phyloP scores from a whole-genome alignment of 768 basidiomycete genomes.

The Cyclocybe aegerita region DNA sequence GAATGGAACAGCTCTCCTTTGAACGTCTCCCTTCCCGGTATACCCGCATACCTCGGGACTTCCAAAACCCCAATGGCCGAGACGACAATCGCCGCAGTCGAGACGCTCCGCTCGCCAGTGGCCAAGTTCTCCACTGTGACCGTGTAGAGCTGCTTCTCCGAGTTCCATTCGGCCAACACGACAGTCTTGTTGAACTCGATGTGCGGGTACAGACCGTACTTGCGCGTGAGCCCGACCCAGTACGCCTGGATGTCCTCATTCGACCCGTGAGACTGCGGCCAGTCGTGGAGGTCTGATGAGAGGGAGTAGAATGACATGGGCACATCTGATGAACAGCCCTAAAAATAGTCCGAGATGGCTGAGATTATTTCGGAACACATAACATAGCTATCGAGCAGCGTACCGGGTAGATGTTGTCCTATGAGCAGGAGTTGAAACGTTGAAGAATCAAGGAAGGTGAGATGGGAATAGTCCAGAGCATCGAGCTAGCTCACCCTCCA shows the following conservation, averaged over 20 bases:
- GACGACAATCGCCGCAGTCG: conserved; percentile 46
- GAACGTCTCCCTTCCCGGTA: conserved; percentile 38
- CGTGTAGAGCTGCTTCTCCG: conserved; percentile 31
- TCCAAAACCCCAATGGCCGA: conserved; percentile 51
- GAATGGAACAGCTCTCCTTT: conserved; percentile 54
- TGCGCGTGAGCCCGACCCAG: conserved; percentile 38
- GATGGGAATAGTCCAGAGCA: neutral
- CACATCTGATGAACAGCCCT: conserved; percentile 48
- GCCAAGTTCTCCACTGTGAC: conserved; percentile 31
- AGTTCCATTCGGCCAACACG: conserved; percentile 44
- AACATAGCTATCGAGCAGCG: neutral
- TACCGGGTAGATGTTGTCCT: conserved; percentile 39
- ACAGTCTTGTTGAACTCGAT: conserved; percentile 46
- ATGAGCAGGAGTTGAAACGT: neutral
- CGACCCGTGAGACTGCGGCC: conserved; percentile 39
- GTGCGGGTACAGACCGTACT: conserved; percentile 38
- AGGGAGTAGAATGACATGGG: conserved; percentile 42
- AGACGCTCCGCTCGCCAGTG: conserved; percentile 27
- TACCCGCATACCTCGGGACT: conserved; percentile 35
- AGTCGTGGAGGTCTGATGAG: conserved; percentile 48
- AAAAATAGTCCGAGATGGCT: neutral
- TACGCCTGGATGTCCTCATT: conserved; percentile 44
- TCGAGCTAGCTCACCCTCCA: conserved; percentile 42
- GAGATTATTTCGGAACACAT: neutral
- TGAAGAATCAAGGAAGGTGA: neutral